phyloP scores from a whole-genome alignment of 1,284 basidiomycete species.

The Austroboletus novae-zelandiae region DNA sequence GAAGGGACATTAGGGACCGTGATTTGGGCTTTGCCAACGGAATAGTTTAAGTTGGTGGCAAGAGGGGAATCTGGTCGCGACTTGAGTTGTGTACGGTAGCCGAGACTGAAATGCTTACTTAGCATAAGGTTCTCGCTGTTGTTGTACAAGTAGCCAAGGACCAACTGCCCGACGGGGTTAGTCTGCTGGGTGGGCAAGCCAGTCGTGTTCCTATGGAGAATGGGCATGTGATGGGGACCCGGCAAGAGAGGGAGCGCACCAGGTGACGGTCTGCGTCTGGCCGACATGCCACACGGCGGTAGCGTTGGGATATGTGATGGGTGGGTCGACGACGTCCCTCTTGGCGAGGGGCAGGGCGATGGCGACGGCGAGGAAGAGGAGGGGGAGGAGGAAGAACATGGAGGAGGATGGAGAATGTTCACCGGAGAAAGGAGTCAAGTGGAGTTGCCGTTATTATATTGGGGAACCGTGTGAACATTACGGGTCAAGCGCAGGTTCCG shows the following conservation, averaged over 20 bases:
- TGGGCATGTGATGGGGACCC: background rate
- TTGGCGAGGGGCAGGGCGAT: conserved; percentile 37
- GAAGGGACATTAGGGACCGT: conserved; percentile 54
- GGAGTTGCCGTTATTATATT: conserved; percentile 16
- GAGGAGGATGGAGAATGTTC: conserved; percentile 15
- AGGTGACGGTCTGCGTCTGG: conserved; percentile 51
- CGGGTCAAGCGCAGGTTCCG: background rate
- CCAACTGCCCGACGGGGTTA: conserved; percentile 48
- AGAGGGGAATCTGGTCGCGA: conserved; percentile 47
- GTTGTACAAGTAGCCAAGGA: conserved; percentile 49
- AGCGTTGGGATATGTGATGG: conserved; percentile 53
- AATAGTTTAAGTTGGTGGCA: conserved; percentile 53
- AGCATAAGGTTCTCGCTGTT: conserved; percentile 54
- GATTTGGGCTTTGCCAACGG: conserved; percentile 47
- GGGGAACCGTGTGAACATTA: conserved; percentile 17
- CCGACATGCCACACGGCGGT: conserved; percentile 55
- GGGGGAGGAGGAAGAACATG: conserved; percentile 15
- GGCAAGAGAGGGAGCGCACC: conserved; percentile 38
- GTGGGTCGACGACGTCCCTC: conserved; percentile 55
- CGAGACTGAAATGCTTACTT: conserved; percentile 36
- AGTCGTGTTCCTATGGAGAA: conserved; percentile 47
- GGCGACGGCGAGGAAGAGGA: conserved; percentile 13
- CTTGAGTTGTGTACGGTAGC: conserved; percentile 6
- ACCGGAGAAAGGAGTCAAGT: conserved; percentile 1
- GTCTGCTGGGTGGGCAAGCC: conserved; percentile 48